These are phyloP conservation scores for Vitellaria paradoxa DNA, from an alignment of 179 eudicot species.

Conservation along the genomic window DNA sequence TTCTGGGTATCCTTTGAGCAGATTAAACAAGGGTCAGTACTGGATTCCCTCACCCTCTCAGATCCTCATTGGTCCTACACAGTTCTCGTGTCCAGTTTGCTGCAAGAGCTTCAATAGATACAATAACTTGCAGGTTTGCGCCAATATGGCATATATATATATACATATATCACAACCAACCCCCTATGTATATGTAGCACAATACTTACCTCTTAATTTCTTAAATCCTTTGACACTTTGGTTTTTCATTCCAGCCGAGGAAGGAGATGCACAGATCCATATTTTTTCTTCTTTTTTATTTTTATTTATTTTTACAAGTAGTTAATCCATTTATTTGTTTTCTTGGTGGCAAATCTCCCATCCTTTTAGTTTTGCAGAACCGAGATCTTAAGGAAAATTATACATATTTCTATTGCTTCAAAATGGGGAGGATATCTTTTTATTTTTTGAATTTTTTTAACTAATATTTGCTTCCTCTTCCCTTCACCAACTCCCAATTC, in stretches of 20 bases:
- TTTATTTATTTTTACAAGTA: neutral
- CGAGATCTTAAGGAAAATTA: too few species aligned
- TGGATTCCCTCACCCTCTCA: conserved; percentile 75
- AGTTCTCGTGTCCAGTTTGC: conserved; percentile 67
- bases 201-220: neutral
- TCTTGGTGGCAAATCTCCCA: too few species aligned
- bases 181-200: neutral
- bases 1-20: conserved; percentile 30
- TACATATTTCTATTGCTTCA: too few species aligned
- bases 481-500: neutral
- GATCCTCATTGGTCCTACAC: conserved; percentile 66
- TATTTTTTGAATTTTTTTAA: too few species aligned
- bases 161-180: too few species aligned
- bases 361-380: too few species aligned
- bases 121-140: conserved; percentile 53
- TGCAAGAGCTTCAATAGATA: conserved; percentile 64
- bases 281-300: neutral
- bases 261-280: neutral
- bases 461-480: too few species aligned
- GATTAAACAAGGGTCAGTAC: conserved; percentile 36
- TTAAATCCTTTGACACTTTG: neutral
- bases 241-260: neutral
- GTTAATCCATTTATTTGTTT: too few species aligned
- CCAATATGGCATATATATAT: too few species aligned
- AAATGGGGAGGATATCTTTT: too few species aligned